Evolutionary conservation across 768 basidiomycete genomes (phyloP).

Genomic region (Boletus eberwhitei): DNA sequence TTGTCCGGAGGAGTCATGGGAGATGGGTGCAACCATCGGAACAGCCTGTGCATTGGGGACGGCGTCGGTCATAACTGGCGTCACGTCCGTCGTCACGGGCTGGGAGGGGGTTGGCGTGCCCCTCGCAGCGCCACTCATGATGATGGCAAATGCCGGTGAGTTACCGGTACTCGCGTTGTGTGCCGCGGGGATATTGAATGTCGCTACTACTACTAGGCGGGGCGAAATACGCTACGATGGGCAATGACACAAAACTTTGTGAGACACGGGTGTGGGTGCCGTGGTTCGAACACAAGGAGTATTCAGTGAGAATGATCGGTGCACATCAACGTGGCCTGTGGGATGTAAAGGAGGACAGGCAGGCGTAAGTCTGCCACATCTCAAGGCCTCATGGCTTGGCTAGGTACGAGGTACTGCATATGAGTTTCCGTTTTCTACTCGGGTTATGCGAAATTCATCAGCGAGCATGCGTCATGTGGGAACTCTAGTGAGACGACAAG

Average conservation of each 20-base stretch:
- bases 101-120: neutral
- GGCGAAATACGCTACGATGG: conserved; percentile 1
- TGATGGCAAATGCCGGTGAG: conserved; percentile 11
- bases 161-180: neutral
- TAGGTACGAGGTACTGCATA: no score
- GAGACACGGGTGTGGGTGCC: conserved; percentile 22
- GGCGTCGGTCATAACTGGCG: conserved; percentile 17
- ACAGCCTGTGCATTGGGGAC: conserved; percentile 17
- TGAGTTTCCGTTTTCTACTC: no score
- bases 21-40: conserved; percentile 18
- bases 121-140: conserved; percentile 11
- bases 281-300: conserved; percentile 19
- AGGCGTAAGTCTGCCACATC: neutral
- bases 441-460: no score
- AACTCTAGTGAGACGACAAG: no score
- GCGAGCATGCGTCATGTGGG: no score
- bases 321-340: conserved; percentile 9
- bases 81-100: neutral
- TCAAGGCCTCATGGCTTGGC: no score
- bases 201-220: conserved; percentile 1
- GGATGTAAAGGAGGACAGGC: conserved; percentile 16
- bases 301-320: conserved; percentile 14
- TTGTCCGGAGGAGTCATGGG: conserved; percentile 15
- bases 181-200: neutral
- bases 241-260: conserved; percentile 6